These are phyloP conservation scores for Nitzschia sp. DNA, from an alignment of 108 stramenopile species.

Conservation along the genomic window DNA sequence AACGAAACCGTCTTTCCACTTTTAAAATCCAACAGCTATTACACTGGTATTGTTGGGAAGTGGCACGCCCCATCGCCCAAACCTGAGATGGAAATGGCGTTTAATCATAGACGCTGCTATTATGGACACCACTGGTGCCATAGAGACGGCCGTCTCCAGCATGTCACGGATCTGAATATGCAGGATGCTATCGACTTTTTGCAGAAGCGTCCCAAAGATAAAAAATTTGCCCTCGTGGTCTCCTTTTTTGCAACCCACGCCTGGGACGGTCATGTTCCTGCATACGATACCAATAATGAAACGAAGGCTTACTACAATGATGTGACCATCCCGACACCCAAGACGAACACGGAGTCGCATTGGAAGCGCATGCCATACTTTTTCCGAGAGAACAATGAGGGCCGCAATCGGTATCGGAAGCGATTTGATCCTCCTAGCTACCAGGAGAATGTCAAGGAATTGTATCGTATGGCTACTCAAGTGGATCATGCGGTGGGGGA, in stretches of 20 bases:
- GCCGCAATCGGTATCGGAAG: constrained; percentile 57
- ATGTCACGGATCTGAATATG: constrained; percentile 69
- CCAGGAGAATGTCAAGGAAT: constrained; percentile 60
- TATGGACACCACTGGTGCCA: constrained; percentile 45
- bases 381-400: constrained; percentile 54
- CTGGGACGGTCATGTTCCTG: constrained; percentile 20
- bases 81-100: constrained; percentile 23
- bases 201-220: constrained; percentile 31
- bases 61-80: constrained; percentile 40
- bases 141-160: constrained; percentile 6
- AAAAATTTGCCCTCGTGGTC: constrained; percentile 73
- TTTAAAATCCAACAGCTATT: constrained; percentile 61
- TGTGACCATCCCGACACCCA: constrained; percentile 55
- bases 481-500: constrained; percentile 67
- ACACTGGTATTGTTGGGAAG: constrained; percentile 80
- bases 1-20: constrained; percentile 71
- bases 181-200: constrained; percentile 69
- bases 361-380: constrained; percentile 38
- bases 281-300: constrained; percentile 53
- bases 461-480: constrained; percentile 80
- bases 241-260: constrained; percentile 78
- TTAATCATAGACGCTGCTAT: constrained; percentile 34
- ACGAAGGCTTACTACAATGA: constrained; percentile 64
- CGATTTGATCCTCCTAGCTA: constrained; percentile 65
- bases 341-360: constrained; percentile 37